Conservation (phyloP, 2,329 filamentous ascomycete genomes). For the Dothistroma septosporum region DNA sequence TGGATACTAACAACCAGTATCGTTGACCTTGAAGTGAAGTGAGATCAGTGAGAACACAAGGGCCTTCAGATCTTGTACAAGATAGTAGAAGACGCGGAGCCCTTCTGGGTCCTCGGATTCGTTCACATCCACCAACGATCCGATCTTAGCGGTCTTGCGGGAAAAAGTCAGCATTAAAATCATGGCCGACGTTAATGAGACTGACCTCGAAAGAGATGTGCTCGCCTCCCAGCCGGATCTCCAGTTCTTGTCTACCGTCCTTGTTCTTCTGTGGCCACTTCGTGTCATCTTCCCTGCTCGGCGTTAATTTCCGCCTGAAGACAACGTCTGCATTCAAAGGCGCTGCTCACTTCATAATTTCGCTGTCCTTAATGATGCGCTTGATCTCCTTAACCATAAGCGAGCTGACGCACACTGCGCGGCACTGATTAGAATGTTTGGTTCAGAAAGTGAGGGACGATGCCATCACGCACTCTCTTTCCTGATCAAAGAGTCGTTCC, state of each 20-base stretch:
- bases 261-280: conserved; percentile 99
- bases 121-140: conserved; percentile 91
- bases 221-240: conserved; percentile 88
- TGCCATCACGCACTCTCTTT: conserved; percentile 79
- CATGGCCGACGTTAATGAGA: conserved; percentile 18
- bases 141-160: conserved; percentile 88
- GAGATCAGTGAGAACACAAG: conserved; percentile 94
- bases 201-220: conserved; percentile 95
- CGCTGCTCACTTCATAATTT: conserved; percentile 80
- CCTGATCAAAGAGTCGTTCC: conserved; percentile 95
- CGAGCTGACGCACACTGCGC: conserved; percentile 87
- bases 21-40: conserved; percentile 84
- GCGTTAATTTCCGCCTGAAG: conserved; percentile 15
- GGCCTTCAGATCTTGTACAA: conserved; percentile 95
- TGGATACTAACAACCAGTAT: not conserved
- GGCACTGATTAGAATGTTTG: not conserved
- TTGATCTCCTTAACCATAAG: conserved; percentile 90
- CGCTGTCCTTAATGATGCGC: conserved; percentile 92
- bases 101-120: conserved; percentile 95
- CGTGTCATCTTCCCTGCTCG: conserved; percentile 81
- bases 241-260: conserved; percentile 92
- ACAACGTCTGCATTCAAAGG: conserved; percentile 11
- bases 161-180: not conserved
- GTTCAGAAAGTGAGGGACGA: conserved; percentile 12
- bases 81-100: conserved; percentile 94